These are phyloP conservation scores for Fonsecaea monophora DNA, from an alignment of 2,329 filamentous ascomycete species.

Conservation along the genomic window DNA sequence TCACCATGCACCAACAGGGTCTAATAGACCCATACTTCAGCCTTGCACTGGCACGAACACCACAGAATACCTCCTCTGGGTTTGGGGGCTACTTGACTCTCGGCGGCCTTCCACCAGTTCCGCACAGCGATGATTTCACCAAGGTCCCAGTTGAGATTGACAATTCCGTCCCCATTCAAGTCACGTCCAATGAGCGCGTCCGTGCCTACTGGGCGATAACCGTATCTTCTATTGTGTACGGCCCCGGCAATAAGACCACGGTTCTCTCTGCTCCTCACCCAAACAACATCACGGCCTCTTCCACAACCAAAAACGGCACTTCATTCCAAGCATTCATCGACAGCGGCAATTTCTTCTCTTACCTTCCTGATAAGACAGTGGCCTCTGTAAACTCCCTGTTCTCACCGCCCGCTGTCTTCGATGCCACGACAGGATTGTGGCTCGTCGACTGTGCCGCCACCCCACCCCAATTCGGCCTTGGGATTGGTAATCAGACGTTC, in stretches of 20 bases:
- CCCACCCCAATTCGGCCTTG: constrained; percentile 51
- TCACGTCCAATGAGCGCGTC: constrained; percentile 17
- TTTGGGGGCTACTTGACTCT: constrained; percentile 56
- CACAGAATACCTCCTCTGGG: constrained; percentile 50
- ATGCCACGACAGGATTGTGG: constrained; percentile 44
- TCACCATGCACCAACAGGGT: constrained; percentile 55
- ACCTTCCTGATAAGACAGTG: constrained; percentile 49
- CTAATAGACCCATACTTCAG: constrained; percentile 46
- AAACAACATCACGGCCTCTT: constrained; percentile 11
- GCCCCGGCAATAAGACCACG: constrained; percentile 5
- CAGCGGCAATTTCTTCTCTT: constrained; percentile 46
- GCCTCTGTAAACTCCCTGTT: constrained; percentile 51
- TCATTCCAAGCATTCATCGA: constrained; percentile 31
- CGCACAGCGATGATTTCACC: constrained; percentile 46
- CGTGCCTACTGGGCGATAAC: constrained; percentile 15
- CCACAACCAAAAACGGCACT: constrained; percentile 10
- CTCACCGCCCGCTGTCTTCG: constrained; percentile 49
- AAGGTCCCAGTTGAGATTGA: constrained; percentile 47
- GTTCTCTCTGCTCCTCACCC: neutral
- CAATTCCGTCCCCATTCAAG: constrained; percentile 5
- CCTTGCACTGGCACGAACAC: constrained; percentile 42
- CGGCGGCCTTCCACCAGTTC: constrained; percentile 51
- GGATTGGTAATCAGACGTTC: constrained; percentile 48
- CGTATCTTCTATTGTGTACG: constrained; percentile 9
- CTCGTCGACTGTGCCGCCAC: constrained; percentile 52